These are phyloP conservation scores for Apostasia shenzhenica DNA, from an alignment of 106 monocot species.

Conservation along the genomic window DNA sequence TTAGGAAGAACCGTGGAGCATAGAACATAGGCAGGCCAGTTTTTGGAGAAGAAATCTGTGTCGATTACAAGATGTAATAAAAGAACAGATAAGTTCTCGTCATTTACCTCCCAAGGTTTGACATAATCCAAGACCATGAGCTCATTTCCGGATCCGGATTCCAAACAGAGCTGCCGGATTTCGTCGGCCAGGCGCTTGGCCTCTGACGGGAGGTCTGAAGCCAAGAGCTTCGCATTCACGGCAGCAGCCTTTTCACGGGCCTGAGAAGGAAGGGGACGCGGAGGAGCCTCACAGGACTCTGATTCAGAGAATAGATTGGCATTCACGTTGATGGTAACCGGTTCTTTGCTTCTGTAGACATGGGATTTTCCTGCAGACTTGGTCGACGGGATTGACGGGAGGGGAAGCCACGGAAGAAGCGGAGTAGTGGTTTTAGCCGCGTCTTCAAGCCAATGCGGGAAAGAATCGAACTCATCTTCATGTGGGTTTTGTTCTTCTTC, in stretches of 20 bases:
- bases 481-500: not conserved
- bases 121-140: slow-evolving; percentile 32
- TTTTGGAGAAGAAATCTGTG: not conserved
- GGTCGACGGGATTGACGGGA: slow-evolving; percentile 10
- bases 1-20: slow-evolving; percentile 63
- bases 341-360: not conserved
- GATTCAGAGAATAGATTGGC: not conserved
- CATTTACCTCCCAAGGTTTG: slow-evolving; percentile 71
- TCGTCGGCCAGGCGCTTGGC: slow-evolving; percentile 24
- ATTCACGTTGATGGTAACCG: slow-evolving; percentile 4
- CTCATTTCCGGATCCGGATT: slow-evolving; percentile 20
- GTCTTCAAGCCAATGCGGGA: slow-evolving; percentile 61
- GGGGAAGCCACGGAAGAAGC: slow-evolving; percentile 66
- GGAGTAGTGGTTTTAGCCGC: slow-evolving; percentile 13
- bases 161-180: slow-evolving; percentile 47
- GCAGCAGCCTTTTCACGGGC: slow-evolving; percentile 15
- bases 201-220: slow-evolving; percentile 19
- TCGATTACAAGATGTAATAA: slow-evolving; percentile 30
- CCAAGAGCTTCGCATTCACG: slow-evolving; percentile 29
- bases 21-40: slow-evolving; percentile 43
- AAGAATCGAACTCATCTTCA: slow-evolving; percentile 29
- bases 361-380: not conserved
- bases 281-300: slow-evolving; percentile 8
- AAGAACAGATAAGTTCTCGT: slow-evolving; percentile 46
- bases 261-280: slow-evolving; percentile 24